Percentiles rank a stretch among this genome's conserved stretches.
These are phyloP conservation scores for Hypoxylon sp. DNA, from an alignment of 2,329 filamentous ascomycete species.

Conservation along the genomic window DNA sequence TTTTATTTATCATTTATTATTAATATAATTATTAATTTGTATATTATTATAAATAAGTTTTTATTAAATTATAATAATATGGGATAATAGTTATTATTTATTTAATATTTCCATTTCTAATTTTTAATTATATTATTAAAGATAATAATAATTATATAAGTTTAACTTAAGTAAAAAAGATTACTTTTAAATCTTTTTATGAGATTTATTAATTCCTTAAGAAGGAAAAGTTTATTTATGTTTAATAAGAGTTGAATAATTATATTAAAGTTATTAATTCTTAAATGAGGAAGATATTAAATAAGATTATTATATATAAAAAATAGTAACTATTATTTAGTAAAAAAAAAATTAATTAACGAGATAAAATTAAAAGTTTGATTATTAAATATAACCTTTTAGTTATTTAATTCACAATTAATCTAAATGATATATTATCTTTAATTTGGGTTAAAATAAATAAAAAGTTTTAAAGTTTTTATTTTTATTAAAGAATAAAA, in stretches of 20 bases:
- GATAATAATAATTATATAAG: conserved; percentile 10
- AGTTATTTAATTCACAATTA: conserved; percentile 7
- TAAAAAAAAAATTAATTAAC: not conserved
- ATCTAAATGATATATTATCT: not conserved
- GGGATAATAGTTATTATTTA: not conserved
- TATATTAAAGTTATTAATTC: not conserved
- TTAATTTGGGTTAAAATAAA: conserved; percentile 3
- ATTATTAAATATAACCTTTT: not conserved
- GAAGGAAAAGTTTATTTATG: not conserved
- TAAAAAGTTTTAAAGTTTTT: not conserved
- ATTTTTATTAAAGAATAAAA: conserved; percentile 1
- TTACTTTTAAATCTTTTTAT: not conserved
- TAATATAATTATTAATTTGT: not conserved
- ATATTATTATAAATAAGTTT: not conserved
- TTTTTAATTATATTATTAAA: conserved; percentile 17
- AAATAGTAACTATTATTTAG: no score
- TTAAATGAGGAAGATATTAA: not conserved
- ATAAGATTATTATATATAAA: not conserved
- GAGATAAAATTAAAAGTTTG: conserved; percentile 8
- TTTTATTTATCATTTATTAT: no score
- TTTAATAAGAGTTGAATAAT: not conserved
- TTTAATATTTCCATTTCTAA: not conserved
- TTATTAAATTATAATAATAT: conserved; percentile 4
- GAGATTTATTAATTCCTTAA: not conserved
- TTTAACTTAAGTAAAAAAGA: not conserved